Percentiles rank a stretch among this genome's conserved stretches.
Evolutionary conservation across 768 basidiomycete genomes (phyloP).

Genomic region (Russula foetens): DNA sequence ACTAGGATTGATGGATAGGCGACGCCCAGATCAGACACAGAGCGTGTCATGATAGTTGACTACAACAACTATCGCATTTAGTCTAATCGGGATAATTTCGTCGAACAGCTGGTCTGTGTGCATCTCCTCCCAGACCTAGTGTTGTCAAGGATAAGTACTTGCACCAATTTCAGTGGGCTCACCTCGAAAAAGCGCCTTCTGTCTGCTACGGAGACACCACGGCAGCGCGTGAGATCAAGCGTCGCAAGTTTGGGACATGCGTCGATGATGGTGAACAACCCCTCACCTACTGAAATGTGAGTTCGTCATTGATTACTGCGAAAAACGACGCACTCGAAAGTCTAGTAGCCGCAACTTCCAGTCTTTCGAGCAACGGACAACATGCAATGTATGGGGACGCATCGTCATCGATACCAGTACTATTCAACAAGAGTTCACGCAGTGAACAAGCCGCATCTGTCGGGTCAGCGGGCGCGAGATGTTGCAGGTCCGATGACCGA

Average conservation of each 20-base stretch:
- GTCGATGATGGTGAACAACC: conserved; percentile 50
- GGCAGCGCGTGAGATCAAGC: conserved; percentile 61
- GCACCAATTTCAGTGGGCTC: neutral
- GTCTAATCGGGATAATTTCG: neutral
- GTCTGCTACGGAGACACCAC: conserved; percentile 50
- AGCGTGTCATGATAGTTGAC: neutral
- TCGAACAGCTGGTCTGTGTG: neutral
- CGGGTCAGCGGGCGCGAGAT: conserved; percentile 34
- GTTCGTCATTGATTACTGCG: too few relatives aligned
- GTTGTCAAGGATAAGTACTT: neutral
- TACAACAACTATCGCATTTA: neutral
- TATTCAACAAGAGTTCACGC: conserved; percentile 45
- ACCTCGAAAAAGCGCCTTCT: conserved; percentile 64
- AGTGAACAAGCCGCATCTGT: conserved; percentile 33
- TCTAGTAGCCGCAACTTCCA: conserved; percentile 52
- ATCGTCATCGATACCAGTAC: conserved; percentile 53
- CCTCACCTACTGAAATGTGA: conserved; percentile 34
- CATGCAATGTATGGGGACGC: conserved; percentile 44
- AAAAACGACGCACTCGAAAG: conserved; percentile 41
- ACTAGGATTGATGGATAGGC: neutral
- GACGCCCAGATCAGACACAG: neutral
- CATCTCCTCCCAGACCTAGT: conserved; percentile 3
- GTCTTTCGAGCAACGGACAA: conserved; percentile 39
- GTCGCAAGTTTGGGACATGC: conserved; percentile 43
- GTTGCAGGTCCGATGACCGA: conserved; percentile 42